These are phyloP conservation scores for Firmiana major DNA, from an alignment of 345 rosid species.

Conservation along the genomic window DNA sequence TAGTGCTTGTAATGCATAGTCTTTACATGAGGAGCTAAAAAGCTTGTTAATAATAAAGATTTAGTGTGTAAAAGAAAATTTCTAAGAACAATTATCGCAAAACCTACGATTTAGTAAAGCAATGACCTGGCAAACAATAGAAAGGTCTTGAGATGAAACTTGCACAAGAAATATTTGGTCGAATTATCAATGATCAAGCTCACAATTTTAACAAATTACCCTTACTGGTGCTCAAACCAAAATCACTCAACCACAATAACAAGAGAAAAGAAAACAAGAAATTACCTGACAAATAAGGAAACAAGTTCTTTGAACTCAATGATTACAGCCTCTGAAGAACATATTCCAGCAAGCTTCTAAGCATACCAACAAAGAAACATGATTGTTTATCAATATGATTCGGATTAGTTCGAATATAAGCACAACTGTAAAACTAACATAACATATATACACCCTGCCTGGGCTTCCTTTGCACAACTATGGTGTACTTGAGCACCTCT, in stretches of 20 bases:
- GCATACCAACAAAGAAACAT: neutral
- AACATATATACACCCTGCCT: neutral
- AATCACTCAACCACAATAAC: neutral
- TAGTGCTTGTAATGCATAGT: neutral
- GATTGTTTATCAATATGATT: neutral
- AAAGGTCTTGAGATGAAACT: neutral
- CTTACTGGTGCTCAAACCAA: neutral
- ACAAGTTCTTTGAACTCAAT: neutral
- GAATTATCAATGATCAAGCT: neutral
- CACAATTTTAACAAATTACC: neutral
- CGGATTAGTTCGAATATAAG: neutral
- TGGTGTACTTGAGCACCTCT: neutral
- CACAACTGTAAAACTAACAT: neutral
- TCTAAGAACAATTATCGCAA: neutral
- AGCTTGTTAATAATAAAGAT: neutral
- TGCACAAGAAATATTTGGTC: neutral
- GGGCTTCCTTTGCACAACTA: neutral
- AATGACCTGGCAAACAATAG: neutral
- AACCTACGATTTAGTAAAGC: neutral
- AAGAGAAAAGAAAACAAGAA: neutral
- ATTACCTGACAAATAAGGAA: neutral
- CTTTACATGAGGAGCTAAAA: neutral
- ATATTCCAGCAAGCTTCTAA: neutral
- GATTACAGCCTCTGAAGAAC: neutral
- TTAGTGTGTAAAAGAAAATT: neutral